Percentiles rank a stretch among this genome's conserved stretches.
phyloP scores from a whole-genome alignment of 371 early-diverging fungal species.

The Cladochytrium tenue region DNA sequence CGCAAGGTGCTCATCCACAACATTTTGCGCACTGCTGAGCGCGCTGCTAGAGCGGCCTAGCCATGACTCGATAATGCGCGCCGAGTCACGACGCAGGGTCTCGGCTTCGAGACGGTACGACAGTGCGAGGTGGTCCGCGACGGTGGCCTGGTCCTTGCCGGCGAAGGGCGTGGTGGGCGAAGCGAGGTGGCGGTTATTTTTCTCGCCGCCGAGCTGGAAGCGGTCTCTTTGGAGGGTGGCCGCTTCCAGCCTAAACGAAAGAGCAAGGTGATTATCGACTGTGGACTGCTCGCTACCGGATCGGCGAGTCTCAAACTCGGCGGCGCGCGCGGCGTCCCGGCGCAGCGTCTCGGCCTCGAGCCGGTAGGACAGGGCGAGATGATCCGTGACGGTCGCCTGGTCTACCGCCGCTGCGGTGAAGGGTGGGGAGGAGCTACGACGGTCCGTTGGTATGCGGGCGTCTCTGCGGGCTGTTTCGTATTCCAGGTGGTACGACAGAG shows the following conservation, averaged over 20 bases:
- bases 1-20: background rate
- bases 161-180: no score
- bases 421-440: no score
- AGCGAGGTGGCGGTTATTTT: background rate
- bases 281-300: background rate
- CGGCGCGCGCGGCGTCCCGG: background rate
- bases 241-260: constrained; percentile 1
- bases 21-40: no score
- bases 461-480: no score
- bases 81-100: no score
- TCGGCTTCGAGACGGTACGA: background rate
- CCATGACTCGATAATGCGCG: background rate
- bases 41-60: no score
- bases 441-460: no score
- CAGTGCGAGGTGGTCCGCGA: background rate
- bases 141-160: background rate
- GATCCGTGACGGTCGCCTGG: constrained; percentile 4
- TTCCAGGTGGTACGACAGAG: background rate
- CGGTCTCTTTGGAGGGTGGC: background rate
- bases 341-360: constrained; percentile 4
- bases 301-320: no score
- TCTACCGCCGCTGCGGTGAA: no score
- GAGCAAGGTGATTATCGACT: background rate
- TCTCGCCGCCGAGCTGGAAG: no score
- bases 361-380: background rate